Conservation (phyloP, 768 basidiomycete species). For the Myochromella boudieri region DNA sequence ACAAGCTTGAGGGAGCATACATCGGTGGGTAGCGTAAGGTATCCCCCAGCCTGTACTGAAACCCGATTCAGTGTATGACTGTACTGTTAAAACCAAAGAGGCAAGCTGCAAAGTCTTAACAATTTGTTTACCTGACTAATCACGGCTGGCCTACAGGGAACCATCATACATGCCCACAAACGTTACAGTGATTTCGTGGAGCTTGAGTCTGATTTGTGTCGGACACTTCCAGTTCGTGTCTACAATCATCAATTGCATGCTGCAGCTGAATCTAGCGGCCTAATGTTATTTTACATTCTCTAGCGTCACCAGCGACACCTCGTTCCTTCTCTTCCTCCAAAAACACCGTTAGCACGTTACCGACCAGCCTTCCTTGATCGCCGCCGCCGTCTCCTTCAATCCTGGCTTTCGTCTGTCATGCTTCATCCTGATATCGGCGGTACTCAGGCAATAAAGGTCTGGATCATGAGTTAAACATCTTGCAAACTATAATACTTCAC, state of each 20-base stretch:
- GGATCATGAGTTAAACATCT: constrained; percentile 48
- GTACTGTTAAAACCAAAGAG: constrained; percentile 67
- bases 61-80: constrained; percentile 58
- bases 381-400: constrained; percentile 57
- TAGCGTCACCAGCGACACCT: constrained; percentile 38
- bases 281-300: not conserved
- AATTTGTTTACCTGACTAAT: constrained; percentile 4
- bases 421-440: constrained; percentile 73
- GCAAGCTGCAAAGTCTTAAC: constrained; percentile 14
- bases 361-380: constrained; percentile 67
- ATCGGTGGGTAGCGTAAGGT: constrained; percentile 62
- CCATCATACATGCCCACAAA: constrained; percentile 63
- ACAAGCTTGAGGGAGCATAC: constrained; percentile 61
- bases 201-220: constrained; percentile 46
- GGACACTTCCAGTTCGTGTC: constrained; percentile 50
- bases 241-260: not conserved
- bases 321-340: constrained; percentile 66
- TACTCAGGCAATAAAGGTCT: constrained; percentile 54
- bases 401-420: constrained; percentile 64
- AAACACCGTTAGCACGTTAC: constrained; percentile 65
- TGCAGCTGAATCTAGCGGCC: no score
- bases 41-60: constrained; percentile 4
- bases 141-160: constrained; percentile 39
- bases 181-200: constrained; percentile 67
- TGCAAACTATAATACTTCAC: no score